Conservation (phyloP, 768 basidiomycete genomes). For the Suillus cothurnatus region DNA sequence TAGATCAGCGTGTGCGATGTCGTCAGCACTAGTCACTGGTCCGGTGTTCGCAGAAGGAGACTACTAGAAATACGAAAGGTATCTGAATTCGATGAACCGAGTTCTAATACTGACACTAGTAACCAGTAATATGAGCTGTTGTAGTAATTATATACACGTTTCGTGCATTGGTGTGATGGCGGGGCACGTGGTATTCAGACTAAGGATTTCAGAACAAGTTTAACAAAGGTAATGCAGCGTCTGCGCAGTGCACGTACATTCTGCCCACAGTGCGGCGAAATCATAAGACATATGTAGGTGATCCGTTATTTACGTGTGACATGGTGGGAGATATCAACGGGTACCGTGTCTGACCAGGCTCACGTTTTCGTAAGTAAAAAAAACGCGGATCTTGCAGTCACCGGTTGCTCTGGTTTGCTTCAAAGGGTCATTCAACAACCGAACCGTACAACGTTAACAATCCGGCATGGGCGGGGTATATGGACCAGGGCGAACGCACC, state of each 20-base stretch:
- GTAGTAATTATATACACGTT: slow-evolving; percentile 3
- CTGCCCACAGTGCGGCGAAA: neutral
- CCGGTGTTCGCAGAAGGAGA: slow-evolving; percentile 4
- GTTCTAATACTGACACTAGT: neutral
- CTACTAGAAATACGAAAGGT: neutral
- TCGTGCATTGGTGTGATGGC: neutral
- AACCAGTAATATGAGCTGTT: neutral
- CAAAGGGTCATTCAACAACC: slow-evolving; percentile 1
- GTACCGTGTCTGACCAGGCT: neutral
- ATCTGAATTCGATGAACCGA: neutral
- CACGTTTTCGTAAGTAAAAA: slow-evolving; percentile 6
- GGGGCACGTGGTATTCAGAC: slow-evolving; percentile 1
- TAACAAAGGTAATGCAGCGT: neutral
- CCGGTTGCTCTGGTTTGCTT: neutral
- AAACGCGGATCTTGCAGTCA: slow-evolving; percentile 3
- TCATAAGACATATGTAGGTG: neutral
- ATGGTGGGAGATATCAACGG: neutral
- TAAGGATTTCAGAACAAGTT: slow-evolving; percentile 4
- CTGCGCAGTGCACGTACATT: neutral
- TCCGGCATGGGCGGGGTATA: neutral
- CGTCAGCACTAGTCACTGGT: neutral
- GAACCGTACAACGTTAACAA: neutral
- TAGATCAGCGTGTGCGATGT: slow-evolving; percentile 6
- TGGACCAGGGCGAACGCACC: neutral
- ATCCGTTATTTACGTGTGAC: slow-evolving; percentile 5